Conservation (phyloP, 768 basidiomycete genomes). For the Punctularia strigosozonata region DNA sequence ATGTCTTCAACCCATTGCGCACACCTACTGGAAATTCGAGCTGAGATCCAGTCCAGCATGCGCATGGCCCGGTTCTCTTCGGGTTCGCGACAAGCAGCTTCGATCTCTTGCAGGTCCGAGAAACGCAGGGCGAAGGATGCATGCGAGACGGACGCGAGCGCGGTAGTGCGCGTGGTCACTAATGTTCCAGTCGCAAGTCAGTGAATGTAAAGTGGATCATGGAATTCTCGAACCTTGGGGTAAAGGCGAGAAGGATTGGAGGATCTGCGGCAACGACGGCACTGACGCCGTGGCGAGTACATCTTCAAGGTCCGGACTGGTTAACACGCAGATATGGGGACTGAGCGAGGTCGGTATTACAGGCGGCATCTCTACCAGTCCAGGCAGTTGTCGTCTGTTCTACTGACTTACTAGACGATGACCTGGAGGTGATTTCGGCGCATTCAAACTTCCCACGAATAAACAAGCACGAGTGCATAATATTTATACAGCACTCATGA, state of each 20-base stretch:
- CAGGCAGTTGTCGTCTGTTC: too few relatives aligned
- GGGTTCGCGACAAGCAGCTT: slow-evolving; percentile 64
- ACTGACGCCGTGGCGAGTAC: slow-evolving; percentile 47
- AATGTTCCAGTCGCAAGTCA: background rate
- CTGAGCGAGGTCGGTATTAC: slow-evolving; percentile 63
- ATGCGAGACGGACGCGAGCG: slow-evolving; percentile 60
- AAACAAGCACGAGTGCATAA: too few relatives aligned
- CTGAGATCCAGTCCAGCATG: slow-evolving; percentile 80
- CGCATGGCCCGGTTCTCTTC: slow-evolving; percentile 70
- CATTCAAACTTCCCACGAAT: too few relatives aligned
- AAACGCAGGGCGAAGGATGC: slow-evolving; percentile 66
- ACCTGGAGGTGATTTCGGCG: too few relatives aligned
- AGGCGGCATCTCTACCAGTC: slow-evolving; percentile 44
- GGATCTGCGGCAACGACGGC: slow-evolving; percentile 59
- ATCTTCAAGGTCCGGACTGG: slow-evolving; percentile 58
- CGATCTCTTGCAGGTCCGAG: slow-evolving; percentile 63
- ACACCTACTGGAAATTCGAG: slow-evolving; percentile 51
- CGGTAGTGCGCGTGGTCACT: slow-evolving; percentile 75
- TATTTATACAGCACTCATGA: too few relatives aligned
- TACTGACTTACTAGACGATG: too few relatives aligned
- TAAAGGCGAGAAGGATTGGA: slow-evolving; percentile 79
- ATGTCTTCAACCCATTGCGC: slow-evolving; percentile 62
- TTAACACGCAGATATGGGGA: slow-evolving; percentile 67
- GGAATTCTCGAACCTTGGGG: slow-evolving; percentile 45
- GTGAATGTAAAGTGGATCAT: slow-evolving; percentile 2